A percentile compares a stretch with the other conserved stretches of the same genome.
Evolutionary conservation across 2,329 filamentous ascomycete species (phyloP).

Genomic region (Pseudocercospora pini-densiflorae): DNA sequence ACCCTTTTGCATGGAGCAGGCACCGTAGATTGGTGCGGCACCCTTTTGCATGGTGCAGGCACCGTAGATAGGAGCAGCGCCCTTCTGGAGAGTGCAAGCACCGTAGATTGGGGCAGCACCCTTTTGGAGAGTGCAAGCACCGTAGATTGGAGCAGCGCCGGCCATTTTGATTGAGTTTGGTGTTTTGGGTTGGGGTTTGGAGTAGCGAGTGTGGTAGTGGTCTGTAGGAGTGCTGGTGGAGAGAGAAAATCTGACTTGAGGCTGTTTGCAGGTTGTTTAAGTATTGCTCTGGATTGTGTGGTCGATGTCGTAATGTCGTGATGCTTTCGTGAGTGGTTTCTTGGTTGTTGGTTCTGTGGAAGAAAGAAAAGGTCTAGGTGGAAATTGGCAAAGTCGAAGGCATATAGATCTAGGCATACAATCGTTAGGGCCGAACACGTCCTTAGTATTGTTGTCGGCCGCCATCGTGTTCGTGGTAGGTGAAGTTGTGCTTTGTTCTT

Average conservation of each 20-base stretch:
- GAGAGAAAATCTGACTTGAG: conserved; percentile 5
- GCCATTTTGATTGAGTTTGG: conserved; percentile 8
- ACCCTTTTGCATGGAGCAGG: conserved; percentile 3
- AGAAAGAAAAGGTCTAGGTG: conserved; percentile 14
- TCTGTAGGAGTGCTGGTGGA: conserved; percentile 12
- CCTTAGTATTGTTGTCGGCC: conserved; percentile 17
- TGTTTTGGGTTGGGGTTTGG: conserved; percentile 2
- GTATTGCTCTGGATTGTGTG: neutral
- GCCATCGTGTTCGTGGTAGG: neutral
- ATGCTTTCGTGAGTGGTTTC: conserved; percentile 4
- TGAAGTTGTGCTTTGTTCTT: conserved; percentile 9
- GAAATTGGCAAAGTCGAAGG: conserved; percentile 10
- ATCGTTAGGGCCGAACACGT: neutral
- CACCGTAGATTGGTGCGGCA: neutral
- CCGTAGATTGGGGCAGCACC: neutral
- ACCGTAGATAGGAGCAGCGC: neutral
- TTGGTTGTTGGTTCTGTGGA: conserved; percentile 13
- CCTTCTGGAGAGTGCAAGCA: neutral
- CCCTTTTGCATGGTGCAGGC: neutral
- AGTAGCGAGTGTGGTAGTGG: conserved; percentile 17
- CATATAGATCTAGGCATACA: conserved; percentile 9
- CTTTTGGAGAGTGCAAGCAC: conserved; percentile 4
- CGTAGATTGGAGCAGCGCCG: conserved; percentile 4
- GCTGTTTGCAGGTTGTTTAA: neutral
- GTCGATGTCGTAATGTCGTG: conserved; percentile 7